phyloP scores from a whole-genome alignment of 1,139 yeast species.

The Yamadazyma sp. region DNA sequence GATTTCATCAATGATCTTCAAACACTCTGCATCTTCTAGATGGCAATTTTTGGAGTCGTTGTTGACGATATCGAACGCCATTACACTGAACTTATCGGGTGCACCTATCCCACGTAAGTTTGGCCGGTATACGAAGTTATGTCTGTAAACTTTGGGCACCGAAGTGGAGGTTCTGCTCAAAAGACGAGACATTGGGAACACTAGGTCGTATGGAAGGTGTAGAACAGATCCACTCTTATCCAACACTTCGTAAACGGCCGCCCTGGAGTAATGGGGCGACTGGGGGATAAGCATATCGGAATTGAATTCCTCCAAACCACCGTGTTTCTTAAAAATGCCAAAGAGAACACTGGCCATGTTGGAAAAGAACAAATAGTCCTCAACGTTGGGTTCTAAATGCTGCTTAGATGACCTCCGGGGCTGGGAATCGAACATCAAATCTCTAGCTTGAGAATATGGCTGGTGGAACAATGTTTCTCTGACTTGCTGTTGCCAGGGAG shows the following conservation, averaged over 20 bases:
- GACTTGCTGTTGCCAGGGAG: conserved; percentile 94
- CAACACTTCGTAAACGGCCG: conserved; percentile 71
- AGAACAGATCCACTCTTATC: conserved; percentile 86
- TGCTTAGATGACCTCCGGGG: conserved; percentile 21
- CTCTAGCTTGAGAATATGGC: conserved; percentile 80
- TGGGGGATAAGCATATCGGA: conserved; percentile 67
- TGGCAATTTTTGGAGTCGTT: conserved; percentile 37
- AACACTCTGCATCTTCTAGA: conserved; percentile 81
- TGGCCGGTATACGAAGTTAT: conserved; percentile 81
- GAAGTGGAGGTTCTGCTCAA: conserved; percentile 62
- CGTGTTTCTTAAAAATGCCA: conserved; percentile 71
- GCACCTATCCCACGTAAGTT: conserved; percentile 54
- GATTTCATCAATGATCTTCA: conserved; percentile 78
- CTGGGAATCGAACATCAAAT: conserved; percentile 66
- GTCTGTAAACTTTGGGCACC: conserved; percentile 65
- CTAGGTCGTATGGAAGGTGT: conserved; percentile 84
- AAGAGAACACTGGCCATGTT: conserved; percentile 58
- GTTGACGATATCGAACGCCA: conserved; percentile 80
- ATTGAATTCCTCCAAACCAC: conserved; percentile 74
- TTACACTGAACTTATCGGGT: conserved; percentile 77
- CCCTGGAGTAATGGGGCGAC: conserved; percentile 66
- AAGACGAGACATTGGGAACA: conserved; percentile 84
- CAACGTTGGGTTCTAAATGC: conserved; percentile 23
- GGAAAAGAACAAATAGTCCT: conserved; percentile 45
- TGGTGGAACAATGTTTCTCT: conserved; percentile 81